Conservation (phyloP, 306 rosid genomes). For the Castanopsis chinensis region DNA sequence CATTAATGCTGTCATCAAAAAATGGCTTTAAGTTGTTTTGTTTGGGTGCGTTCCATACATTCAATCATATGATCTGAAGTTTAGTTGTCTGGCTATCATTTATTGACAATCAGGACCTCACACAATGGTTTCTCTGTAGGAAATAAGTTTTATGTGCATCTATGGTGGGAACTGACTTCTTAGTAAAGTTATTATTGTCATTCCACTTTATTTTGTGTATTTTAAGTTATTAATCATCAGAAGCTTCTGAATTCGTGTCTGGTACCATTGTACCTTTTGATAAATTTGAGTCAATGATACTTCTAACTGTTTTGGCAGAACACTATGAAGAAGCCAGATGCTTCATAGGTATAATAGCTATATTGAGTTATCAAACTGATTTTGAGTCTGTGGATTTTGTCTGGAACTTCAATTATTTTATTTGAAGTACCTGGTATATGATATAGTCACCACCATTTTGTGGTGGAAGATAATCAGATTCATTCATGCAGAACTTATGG, state of each 20-base stretch:
- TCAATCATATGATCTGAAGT: neutral
- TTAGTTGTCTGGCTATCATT: neutral
- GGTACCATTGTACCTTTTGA: neutral
- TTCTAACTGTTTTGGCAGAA: neutral
- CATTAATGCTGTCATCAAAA: neutral
- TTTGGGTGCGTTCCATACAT: neutral
- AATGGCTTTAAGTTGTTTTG: neutral
- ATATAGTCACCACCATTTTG: neutral
- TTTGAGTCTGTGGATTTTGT: neutral
- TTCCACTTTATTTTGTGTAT: neutral
- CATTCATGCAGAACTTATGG: too few species aligned
- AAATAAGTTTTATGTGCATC: neutral
- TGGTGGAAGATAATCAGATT: conserved; percentile 16
- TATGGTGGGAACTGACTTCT: neutral
- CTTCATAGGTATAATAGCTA: neutral
- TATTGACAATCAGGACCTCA: neutral
- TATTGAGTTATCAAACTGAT: neutral
- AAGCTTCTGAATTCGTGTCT: neutral
- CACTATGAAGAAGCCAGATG: neutral
- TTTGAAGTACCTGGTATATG: neutral
- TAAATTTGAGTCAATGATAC: neutral
- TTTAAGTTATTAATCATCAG: neutral
- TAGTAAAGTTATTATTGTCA: neutral
- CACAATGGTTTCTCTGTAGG: neutral
- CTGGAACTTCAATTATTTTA: neutral